These are phyloP conservation scores for Sequoiadendron giganteum DNA, from an alignment of 75 land plant genomes.

Conservation along the genomic window DNA sequence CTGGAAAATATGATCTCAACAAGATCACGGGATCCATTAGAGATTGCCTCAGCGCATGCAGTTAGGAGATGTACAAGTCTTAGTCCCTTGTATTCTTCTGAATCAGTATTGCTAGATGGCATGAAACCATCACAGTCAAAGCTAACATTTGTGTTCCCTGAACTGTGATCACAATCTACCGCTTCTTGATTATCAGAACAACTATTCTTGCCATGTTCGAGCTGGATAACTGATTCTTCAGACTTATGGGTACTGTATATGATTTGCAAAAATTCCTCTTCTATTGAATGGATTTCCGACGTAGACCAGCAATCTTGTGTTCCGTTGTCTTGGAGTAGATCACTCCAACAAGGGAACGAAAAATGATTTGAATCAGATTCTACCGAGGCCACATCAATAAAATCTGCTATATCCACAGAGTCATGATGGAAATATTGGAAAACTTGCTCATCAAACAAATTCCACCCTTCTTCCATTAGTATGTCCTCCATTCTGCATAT, in stretches of 20 bases:
- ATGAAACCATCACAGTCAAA: not conserved
- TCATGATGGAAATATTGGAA: not conserved
- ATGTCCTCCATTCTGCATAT: no score
- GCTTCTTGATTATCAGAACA: not conserved
- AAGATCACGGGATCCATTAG: slow-evolving; percentile 34
- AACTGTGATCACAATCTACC: not conserved
- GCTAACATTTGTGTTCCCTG: not conserved
- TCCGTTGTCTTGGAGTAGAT: not conserved
- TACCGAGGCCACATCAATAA: not conserved
- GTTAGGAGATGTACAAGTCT: slow-evolving; percentile 53
- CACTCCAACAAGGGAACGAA: not conserved
- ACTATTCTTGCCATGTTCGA: not conserved
- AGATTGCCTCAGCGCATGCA: slow-evolving; percentile 34
- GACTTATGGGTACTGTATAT: not conserved
- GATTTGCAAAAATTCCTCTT: not conserved
- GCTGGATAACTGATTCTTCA: not conserved
- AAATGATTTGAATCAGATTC: not conserved
- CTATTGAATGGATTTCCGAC: not conserved
- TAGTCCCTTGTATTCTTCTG: slow-evolving; percentile 29
- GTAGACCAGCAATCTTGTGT: not conserved
- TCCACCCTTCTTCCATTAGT: no score
- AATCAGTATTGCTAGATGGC: not conserved
- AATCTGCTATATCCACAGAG: not conserved
- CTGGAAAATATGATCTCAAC: slow-evolving; percentile 61
- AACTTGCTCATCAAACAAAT: not conserved